Conservation (phyloP, 768 basidiomycete genomes). For the Macrolepiota dolichaula region DNA sequence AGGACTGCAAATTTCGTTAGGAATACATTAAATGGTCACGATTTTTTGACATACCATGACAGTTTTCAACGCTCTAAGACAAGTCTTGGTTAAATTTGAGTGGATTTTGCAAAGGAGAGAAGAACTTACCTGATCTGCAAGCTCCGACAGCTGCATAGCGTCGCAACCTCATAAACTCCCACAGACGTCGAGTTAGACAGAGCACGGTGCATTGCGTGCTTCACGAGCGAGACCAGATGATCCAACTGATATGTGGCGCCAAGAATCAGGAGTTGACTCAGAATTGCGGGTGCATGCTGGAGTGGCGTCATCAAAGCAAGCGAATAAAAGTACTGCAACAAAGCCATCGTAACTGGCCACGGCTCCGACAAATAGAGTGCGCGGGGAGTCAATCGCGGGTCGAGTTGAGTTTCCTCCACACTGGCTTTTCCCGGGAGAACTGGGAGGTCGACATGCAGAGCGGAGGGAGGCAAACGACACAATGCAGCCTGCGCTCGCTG, state of each 20-base stretch:
- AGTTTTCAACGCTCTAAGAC: slow-evolving; percentile 67
- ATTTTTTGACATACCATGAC: slow-evolving; percentile 59
- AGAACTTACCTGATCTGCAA: slow-evolving; percentile 78
- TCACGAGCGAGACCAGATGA: slow-evolving; percentile 76
- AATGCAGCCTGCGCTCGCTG: slow-evolving; percentile 54
- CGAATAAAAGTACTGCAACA: slow-evolving; percentile 94
- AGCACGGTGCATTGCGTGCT: slow-evolving; percentile 91
- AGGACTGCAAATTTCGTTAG: slow-evolving; percentile 46
- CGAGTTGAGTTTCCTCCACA: slow-evolving; percentile 52
- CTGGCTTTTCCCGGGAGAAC: slow-evolving; percentile 52
- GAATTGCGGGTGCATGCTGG: slow-evolving; percentile 86
- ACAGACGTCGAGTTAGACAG: slow-evolving; percentile 83
- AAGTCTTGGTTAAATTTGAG: slow-evolving; percentile 8
- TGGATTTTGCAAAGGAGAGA: slow-evolving; percentile 11
- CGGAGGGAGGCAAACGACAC: slow-evolving; percentile 54
- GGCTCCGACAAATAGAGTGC: slow-evolving; percentile 82
- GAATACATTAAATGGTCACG: neutral
- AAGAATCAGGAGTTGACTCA: slow-evolving; percentile 83
- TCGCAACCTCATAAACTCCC: slow-evolving; percentile 93
- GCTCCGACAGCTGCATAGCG: slow-evolving; percentile 83
- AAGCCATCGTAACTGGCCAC: slow-evolving; percentile 82
- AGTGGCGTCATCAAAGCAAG: slow-evolving; percentile 82
- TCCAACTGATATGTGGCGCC: slow-evolving; percentile 77
- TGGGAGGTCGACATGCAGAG: slow-evolving; percentile 62
- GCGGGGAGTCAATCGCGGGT: slow-evolving; percentile 80